A percentile compares a stretch with the other conserved stretches of the same genome.
These are phyloP conservation scores for Bromus sterilis DNA, from an alignment of 176 grass and related monocot genomes.

Conservation along the genomic window DNA sequence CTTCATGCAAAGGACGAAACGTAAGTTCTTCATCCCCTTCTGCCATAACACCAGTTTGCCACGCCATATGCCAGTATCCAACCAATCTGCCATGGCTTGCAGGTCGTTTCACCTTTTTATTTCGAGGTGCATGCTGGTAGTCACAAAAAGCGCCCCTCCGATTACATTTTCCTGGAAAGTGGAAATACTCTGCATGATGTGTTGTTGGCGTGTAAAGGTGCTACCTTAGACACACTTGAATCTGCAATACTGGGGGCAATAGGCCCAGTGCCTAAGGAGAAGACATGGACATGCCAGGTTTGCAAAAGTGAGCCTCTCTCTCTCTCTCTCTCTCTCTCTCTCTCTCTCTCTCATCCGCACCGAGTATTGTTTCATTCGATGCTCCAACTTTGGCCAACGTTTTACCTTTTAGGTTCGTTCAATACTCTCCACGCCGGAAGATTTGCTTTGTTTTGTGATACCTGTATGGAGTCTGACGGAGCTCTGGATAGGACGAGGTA, in stretches of 20 bases:
- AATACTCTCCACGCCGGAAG: conserved; percentile 33
- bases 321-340: not conserved
- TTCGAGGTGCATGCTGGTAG: conserved; percentile 85
- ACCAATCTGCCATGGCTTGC: conserved; percentile 4
- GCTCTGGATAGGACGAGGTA: conserved; percentile 18
- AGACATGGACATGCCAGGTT: conserved; percentile 25
- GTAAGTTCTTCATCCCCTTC: conserved; percentile 16
- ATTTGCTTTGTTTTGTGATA: conserved; percentile 54
- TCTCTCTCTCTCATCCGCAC: not conserved
- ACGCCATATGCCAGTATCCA: not conserved
- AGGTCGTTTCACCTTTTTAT: conserved; percentile 58
- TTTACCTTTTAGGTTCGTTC: conserved; percentile 32
- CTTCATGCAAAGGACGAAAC: conserved; percentile 51
- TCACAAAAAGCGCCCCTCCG: conserved; percentile 59
- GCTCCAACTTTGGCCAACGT: not conserved
- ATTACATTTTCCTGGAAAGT: conserved; percentile 65
- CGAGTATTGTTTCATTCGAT: not conserved
- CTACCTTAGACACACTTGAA: conserved; percentile 43
- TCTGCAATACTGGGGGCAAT: conserved; percentile 44
- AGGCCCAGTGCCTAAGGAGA: conserved; percentile 42
- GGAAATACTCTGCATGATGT: conserved; percentile 64
- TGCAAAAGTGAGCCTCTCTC: conserved; percentile 36
- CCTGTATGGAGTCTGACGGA: conserved; percentile 41
- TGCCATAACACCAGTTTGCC: not conserved
- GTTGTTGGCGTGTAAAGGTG: conserved; percentile 31